Evolutionary conservation across 345 rosid species (phyloP).

Genomic region (Dipteronia sinensis): DNA sequence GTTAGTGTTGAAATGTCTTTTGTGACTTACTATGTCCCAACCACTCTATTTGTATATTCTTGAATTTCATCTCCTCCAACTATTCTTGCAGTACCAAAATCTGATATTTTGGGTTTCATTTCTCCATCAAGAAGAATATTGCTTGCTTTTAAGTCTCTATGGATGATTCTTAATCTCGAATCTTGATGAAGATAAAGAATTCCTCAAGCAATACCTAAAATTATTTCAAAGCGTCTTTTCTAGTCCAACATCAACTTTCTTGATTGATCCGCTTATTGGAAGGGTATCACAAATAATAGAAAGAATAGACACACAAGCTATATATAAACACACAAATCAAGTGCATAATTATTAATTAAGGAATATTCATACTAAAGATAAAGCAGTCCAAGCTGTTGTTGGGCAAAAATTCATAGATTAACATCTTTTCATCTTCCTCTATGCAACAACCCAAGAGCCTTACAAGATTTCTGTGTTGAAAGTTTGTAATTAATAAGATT

Average conservation of each 20-base stretch:
- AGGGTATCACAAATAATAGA: not conserved
- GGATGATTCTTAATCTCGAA: constrained; percentile 36
- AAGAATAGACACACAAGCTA: not conserved
- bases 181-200: constrained; percentile 39
- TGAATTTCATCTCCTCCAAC: constrained; percentile 24
- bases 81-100: constrained; percentile 40
- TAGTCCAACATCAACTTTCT: constrained; percentile 25
- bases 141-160: constrained; percentile 38
- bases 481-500: too few species aligned
- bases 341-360: not conserved
- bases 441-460: too few species aligned
- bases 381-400: too few species aligned
- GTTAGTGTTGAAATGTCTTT: too few species aligned
- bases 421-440: too few species aligned
- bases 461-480: too few species aligned
- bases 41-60: constrained; percentile 30
- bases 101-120: constrained; percentile 45
- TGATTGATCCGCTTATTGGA: constrained; percentile 15
- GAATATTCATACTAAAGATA: too few species aligned
- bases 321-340: not conserved
- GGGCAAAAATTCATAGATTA: too few species aligned
- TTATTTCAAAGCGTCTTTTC: constrained; percentile 28
- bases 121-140: constrained; percentile 34
- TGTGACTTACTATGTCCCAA: constrained; percentile 19
- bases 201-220: constrained; percentile 41